Evolutionary conservation across 192 early-diverging fungal genomes (phyloP).

Genomic region (Coemansia guatemalensis): DNA sequence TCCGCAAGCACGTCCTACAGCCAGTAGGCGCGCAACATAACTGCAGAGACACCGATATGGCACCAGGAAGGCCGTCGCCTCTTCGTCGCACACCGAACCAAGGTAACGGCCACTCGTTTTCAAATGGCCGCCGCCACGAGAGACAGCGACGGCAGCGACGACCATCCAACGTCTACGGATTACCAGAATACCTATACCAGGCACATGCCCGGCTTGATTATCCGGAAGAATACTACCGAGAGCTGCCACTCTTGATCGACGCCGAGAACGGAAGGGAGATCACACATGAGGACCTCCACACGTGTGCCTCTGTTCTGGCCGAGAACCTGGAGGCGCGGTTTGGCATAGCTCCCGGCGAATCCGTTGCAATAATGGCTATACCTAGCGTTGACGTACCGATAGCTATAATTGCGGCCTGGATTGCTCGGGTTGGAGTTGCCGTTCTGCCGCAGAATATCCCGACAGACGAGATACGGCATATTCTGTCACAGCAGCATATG

Average conservation of each 20-base stretch:
- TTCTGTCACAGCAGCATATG: slow-evolving; percentile 14
- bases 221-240: background rate
- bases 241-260: slow-evolving; percentile 24
- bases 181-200: slow-evolving; percentile 35
- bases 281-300: slow-evolving; percentile 11
- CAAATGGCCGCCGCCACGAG: slow-evolving; percentile 8
- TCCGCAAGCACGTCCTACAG: background rate
- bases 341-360: slow-evolving; percentile 6
- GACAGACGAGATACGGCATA: slow-evolving; percentile 6
- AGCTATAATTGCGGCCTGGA: slow-evolving; percentile 31
- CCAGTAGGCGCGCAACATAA: background rate
- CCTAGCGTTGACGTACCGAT: slow-evolving; percentile 36
- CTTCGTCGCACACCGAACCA: background rate
- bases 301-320: slow-evolving; percentile 10
- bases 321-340: slow-evolving; percentile 13
- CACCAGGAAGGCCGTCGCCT: slow-evolving; percentile 21
- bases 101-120: slow-evolving; percentile 3
- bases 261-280: slow-evolving; percentile 16
- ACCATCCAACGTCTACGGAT: slow-evolving; percentile 5
- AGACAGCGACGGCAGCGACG: slow-evolving; percentile 7
- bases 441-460: slow-evolving; percentile 17
- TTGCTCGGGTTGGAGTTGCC: slow-evolving; percentile 22
- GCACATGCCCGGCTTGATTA: slow-evolving; percentile 18
- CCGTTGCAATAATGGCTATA: slow-evolving; percentile 20
- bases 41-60: slow-evolving; percentile 4